Percentiles rank a stretch among this genome's conserved stretches.
Conservation (phyloP, 768 basidiomycete genomes). For the Rhodocollybia butyracea region DNA sequence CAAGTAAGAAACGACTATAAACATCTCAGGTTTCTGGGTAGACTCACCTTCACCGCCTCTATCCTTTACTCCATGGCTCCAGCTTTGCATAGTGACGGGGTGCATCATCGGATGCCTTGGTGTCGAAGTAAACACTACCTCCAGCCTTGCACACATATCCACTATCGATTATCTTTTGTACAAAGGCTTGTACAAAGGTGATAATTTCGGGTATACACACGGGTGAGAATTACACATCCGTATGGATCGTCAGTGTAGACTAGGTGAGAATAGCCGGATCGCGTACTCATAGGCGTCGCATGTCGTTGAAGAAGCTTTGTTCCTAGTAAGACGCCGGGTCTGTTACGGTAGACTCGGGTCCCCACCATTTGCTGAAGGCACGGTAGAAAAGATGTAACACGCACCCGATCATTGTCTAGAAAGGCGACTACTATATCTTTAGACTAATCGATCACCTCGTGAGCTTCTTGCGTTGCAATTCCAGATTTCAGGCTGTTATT, state of each 20-base stretch:
- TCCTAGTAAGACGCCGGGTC: constrained; percentile 94
- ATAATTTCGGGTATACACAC: constrained; percentile 97
- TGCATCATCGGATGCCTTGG: constrained; percentile 71
- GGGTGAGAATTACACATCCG: too few relatives aligned
- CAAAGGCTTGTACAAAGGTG: too few relatives aligned
- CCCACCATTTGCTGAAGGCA: constrained; percentile 7
- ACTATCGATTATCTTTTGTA: constrained; percentile 79
- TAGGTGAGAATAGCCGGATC: constrained; percentile 90
- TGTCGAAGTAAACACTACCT: constrained; percentile 93
- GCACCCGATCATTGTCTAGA: constrained; percentile 75
- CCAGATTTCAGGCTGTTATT: constrained; percentile 38
- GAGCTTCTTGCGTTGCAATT: constrained; percentile 41
- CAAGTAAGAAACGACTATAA: neutral
- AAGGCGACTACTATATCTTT: constrained; percentile 71
- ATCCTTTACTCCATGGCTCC: constrained; percentile 94
- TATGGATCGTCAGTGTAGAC: too few relatives aligned
- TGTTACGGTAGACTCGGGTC: constrained; percentile 64
- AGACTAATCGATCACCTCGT: constrained; percentile 65
- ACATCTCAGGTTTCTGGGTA: neutral
- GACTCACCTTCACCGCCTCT: constrained; percentile 78
- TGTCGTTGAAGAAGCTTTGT: constrained; percentile 84
- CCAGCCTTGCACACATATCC: constrained; percentile 70
- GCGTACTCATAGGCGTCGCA: constrained; percentile 82
- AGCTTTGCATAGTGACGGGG: constrained; percentile 90
- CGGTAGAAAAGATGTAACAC: constrained; percentile 13